Percentiles rank a stretch among this genome's conserved stretches.
Evolutionary conservation across 1,284 basidiomycete genomes (phyloP).

Genomic region (Ganoderma lingzhi): DNA sequence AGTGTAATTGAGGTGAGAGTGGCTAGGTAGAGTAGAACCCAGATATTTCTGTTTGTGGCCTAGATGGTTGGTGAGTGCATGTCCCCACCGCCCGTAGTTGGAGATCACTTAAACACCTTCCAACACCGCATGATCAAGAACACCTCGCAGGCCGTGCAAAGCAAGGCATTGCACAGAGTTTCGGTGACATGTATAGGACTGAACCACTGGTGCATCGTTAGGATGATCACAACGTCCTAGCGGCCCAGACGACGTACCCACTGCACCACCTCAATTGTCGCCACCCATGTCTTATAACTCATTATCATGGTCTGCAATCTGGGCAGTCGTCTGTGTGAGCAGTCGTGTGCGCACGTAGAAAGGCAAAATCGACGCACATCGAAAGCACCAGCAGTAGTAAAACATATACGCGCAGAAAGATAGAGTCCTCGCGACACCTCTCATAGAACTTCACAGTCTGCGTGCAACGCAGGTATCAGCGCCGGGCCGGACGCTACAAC

Average conservation of each 20-base stretch:
- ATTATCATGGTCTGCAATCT: conserved; percentile 58
- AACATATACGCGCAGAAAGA: conserved; percentile 51
- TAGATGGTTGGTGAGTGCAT: conserved; percentile 30
- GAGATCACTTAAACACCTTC: conserved; percentile 47
- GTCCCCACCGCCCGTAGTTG: too few species aligned
- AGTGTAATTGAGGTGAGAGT: conserved; percentile 33
- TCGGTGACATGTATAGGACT: conserved; percentile 52
- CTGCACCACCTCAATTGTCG: conserved; percentile 44
- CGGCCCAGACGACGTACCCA: conserved; percentile 46
- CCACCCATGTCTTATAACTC: conserved; percentile 57
- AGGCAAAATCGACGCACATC: conserved; percentile 45
- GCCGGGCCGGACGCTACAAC: background rate
- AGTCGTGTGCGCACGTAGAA: background rate
- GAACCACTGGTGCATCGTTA: conserved; percentile 42
- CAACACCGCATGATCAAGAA: conserved; percentile 59
- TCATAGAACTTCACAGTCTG: conserved; percentile 56
- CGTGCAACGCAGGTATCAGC: conserved; percentile 28
- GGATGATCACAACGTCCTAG: background rate
- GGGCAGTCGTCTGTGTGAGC: background rate
- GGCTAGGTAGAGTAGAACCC: conserved; percentile 47
- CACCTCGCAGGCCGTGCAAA: conserved; percentile 54
- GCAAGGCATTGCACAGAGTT: conserved; percentile 54
- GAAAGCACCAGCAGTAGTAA: conserved; percentile 48
- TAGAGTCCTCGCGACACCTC: conserved; percentile 51
- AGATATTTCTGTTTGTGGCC: conserved; percentile 49